Evolutionary conservation across 768 basidiomycete genomes (phyloP).

Genomic region (Bullera alba): DNA sequence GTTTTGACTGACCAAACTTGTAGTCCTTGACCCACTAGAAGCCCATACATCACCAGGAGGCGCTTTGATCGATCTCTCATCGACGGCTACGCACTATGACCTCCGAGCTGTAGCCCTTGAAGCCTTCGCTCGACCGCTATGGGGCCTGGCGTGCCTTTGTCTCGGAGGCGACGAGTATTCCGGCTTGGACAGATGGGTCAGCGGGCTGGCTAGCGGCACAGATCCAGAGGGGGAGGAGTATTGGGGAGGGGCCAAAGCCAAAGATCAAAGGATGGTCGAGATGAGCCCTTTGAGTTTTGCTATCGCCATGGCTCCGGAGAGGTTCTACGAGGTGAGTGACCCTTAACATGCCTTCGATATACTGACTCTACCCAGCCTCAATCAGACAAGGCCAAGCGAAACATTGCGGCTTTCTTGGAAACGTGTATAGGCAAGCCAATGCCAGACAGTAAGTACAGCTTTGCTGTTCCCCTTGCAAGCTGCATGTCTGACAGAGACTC

Average conservation of each 20-base stretch:
- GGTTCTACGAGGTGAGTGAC: slow-evolving; percentile 50
- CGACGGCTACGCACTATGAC: slow-evolving; percentile 64
- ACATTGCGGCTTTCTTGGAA: slow-evolving; percentile 62
- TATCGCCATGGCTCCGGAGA: slow-evolving; percentile 59
- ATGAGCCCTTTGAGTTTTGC: slow-evolving; percentile 70
- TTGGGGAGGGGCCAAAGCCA: slow-evolving; percentile 68
- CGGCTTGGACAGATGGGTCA: slow-evolving; percentile 58
- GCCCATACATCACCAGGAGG: slow-evolving; percentile 67
- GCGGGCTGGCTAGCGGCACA: slow-evolving; percentile 63
- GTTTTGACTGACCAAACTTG: neutral
- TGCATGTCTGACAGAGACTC: neutral
- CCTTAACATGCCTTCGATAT: neutral
- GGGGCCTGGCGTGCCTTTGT: slow-evolving; percentile 64
- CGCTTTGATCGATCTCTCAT: slow-evolving; percentile 62
- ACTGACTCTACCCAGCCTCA: slow-evolving; percentile 12
- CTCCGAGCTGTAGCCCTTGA: slow-evolving; percentile 63
- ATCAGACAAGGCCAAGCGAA: slow-evolving; percentile 53
- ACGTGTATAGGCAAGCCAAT: slow-evolving; percentile 75
- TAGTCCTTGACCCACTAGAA: slow-evolving; percentile 61
- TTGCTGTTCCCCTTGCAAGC: neutral
- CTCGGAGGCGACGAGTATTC: slow-evolving; percentile 59
- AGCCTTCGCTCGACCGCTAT: slow-evolving; percentile 68
- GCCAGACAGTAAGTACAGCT: slow-evolving; percentile 54
- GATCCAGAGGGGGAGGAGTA: slow-evolving; percentile 62
- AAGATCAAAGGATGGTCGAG: slow-evolving; percentile 76